Conservation (phyloP, 164 flowering plant genomes). For the Vitis labrusca region DNA sequence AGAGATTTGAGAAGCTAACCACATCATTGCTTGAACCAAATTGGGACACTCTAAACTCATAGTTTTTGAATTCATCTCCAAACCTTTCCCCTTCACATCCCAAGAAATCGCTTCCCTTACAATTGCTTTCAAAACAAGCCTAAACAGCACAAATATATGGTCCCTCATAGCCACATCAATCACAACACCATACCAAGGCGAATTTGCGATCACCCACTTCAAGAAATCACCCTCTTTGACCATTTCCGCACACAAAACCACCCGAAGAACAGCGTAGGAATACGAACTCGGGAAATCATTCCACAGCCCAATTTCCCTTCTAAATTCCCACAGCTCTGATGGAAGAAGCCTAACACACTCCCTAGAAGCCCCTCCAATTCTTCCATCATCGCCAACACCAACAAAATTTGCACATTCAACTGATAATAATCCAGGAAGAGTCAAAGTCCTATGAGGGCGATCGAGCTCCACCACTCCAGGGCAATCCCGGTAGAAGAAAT, state of each 20-base stretch:
- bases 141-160: constrained; percentile 62
- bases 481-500: constrained; percentile 70
- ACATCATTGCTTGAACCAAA: constrained; percentile 48
- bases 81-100: constrained; percentile 10
- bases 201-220: constrained; percentile 66
- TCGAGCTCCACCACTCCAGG: constrained; percentile 62
- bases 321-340: constrained; percentile 59
- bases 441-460: constrained; percentile 32
- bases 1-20: constrained; percentile 68
- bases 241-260: constrained; percentile 22
- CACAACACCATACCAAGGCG: constrained; percentile 67
- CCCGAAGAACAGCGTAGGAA: constrained; percentile 44
- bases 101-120: constrained; percentile 46
- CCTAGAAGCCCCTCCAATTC: constrained; percentile 1
- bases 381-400: constrained; percentile 6
- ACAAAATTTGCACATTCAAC: constrained; percentile 53
- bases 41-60: constrained; percentile 52
- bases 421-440: constrained; percentile 56
- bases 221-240: constrained; percentile 24
- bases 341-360: constrained; percentile 44
- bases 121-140: constrained; percentile 66
- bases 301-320: constrained; percentile 64
- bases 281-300: constrained; percentile 52
- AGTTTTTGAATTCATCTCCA: constrained; percentile 12
- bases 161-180: constrained; percentile 70